Conservation (phyloP, 331 rosid species). For the Quercus tomentella region DNA sequence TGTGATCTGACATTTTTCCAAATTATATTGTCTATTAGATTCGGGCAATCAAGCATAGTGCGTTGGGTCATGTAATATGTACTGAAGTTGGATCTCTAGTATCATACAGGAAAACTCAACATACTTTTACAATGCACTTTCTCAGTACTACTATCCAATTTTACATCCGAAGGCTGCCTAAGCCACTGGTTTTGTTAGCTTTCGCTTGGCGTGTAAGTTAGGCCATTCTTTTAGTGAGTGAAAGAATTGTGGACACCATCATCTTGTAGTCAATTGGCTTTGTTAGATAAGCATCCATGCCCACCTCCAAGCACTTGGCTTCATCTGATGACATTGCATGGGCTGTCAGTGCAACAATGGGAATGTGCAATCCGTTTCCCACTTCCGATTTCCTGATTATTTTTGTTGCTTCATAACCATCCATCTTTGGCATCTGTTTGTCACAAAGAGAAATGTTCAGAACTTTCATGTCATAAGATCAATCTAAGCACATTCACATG, state of each 20-base stretch:
- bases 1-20: not conserved
- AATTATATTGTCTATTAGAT: not conserved
- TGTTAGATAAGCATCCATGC: conserved; percentile 99
- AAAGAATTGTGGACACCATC: conserved; percentile 95
- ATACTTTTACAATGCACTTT: not conserved
- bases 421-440: conserved; percentile 98
- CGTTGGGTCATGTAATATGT: not conserved
- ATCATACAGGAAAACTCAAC: too few relatives aligned
- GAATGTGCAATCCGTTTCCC: conserved; percentile 67
- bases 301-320: conserved; percentile 96
- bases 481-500: not conserved
- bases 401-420: conserved; percentile 96
- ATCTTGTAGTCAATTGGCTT: conserved; percentile 94
- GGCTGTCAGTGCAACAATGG: conserved; percentile 94
- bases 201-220: conserved; percentile 19
- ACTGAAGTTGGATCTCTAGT: not conserved
- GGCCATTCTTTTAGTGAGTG: conserved; percentile 62
- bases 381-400: conserved; percentile 84
- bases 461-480: not conserved
- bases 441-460: conserved; percentile 9
- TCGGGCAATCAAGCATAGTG: not conserved
- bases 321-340: conserved; percentile 99
- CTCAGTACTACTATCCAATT: not conserved
- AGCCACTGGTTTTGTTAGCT: conserved; percentile 20
- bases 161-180: conserved; percentile 16